Conservation (phyloP, 768 basidiomycete genomes). For the Roridomyces roridus region DNA sequence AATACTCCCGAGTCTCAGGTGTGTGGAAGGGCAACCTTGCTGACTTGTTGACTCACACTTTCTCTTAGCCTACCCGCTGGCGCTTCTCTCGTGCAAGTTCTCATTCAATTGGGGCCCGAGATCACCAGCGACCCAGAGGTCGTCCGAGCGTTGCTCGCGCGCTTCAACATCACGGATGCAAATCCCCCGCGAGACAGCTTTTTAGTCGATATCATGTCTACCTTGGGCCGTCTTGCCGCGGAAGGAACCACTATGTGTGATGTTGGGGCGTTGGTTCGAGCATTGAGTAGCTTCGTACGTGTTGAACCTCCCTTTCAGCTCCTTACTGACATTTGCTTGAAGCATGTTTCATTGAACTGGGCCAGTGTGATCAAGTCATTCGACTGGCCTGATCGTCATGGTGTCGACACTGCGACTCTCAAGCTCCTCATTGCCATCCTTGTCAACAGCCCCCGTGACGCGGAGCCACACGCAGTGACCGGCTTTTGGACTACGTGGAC, state of each 20-base stretch:
- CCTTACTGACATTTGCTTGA: slow-evolving; percentile 8
- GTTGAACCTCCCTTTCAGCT: slow-evolving; percentile 2
- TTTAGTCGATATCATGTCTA: slow-evolving; percentile 73
- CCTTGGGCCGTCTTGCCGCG: slow-evolving; percentile 68
- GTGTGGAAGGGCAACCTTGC: slow-evolving; percentile 28
- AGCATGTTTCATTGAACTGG: slow-evolving; percentile 81
- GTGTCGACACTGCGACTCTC: slow-evolving; percentile 88
- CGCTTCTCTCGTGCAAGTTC: slow-evolving; percentile 73
- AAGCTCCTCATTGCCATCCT: slow-evolving; percentile 91
- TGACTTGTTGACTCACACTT: no score
- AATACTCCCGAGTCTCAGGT: slow-evolving; percentile 81
- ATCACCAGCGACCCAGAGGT: slow-evolving; percentile 77
- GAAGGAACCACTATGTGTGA: slow-evolving; percentile 80
- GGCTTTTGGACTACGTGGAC: slow-evolving; percentile 90
- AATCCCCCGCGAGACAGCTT: slow-evolving; percentile 76
- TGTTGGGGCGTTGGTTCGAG: slow-evolving; percentile 74
- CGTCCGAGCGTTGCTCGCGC: slow-evolving; percentile 68
- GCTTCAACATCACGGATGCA: slow-evolving; percentile 77
- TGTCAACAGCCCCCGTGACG: slow-evolving; percentile 78
- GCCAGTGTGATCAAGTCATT: slow-evolving; percentile 83
- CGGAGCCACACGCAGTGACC: slow-evolving; percentile 77
- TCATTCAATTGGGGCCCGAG: slow-evolving; percentile 82
- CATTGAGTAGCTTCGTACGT: slow-evolving; percentile 77
- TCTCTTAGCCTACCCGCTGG: slow-evolving; percentile 63
- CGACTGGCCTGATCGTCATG: slow-evolving; percentile 82